Conservation (phyloP, 176 grass and related monocot genomes). For the Rhynchospora breviuscula region DNA sequence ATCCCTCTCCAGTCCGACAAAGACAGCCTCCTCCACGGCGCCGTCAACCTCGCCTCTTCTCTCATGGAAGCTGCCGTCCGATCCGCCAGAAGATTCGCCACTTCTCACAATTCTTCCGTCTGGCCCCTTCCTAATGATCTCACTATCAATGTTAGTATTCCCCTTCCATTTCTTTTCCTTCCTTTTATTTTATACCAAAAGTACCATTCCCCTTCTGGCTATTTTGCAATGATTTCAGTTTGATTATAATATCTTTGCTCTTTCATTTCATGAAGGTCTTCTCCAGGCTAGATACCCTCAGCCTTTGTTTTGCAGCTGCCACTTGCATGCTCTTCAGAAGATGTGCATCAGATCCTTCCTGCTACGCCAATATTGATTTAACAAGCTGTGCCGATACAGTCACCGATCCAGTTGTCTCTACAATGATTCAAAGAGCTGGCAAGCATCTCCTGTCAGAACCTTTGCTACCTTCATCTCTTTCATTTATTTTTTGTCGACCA, state of each 20-base stretch:
- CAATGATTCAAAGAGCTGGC: conserved; percentile 39
- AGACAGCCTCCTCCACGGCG: conserved; percentile 20
- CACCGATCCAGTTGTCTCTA: conserved; percentile 37
- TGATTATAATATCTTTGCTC: neutral
- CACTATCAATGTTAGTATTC: conserved; percentile 26
- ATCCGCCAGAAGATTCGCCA: conserved; percentile 21
- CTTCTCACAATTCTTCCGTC: conserved; percentile 24
- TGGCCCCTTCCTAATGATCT: conserved; percentile 40
- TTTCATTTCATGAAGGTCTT: conserved; percentile 28
- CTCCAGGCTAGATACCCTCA: conserved; percentile 31
- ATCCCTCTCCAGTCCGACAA: conserved; percentile 19
- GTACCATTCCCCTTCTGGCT: too few species aligned
- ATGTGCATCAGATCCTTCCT: conserved; percentile 32
- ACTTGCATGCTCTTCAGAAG: conserved; percentile 32
- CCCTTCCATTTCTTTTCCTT: too few species aligned
- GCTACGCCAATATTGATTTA: conserved; percentile 40
- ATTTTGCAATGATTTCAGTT: neutral
- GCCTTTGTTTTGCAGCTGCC: conserved; percentile 32
- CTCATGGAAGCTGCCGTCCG: conserved; percentile 32
- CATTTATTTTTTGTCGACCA: neutral
- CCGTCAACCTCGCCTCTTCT: conserved; percentile 22
- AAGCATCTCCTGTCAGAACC: conserved; percentile 33
- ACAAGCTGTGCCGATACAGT: conserved; percentile 7
- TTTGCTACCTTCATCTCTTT: neutral
- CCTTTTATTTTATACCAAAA: too few species aligned